phyloP scores from a whole-genome alignment of 768 basidiomycete species.

The Lanmaoa rubissima region DNA sequence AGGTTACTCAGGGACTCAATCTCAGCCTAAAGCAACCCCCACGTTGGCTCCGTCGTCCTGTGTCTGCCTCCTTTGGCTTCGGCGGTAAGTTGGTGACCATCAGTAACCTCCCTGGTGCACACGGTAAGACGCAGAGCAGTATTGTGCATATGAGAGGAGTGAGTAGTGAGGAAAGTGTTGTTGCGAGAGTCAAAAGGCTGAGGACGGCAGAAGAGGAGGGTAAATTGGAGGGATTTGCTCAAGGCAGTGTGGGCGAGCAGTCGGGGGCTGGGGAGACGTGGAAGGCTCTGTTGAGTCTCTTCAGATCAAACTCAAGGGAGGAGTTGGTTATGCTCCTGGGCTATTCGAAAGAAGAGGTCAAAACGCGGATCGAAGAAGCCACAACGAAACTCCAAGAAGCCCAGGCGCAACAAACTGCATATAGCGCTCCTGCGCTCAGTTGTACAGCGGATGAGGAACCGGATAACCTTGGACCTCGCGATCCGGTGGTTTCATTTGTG shows the following conservation, averaged over 20 bases:
- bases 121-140: constrained; percentile 80
- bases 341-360: constrained; percentile 87
- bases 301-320: constrained; percentile 84
- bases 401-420: constrained; percentile 20
- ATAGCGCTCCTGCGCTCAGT: constrained; percentile 31
- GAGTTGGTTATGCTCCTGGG: constrained; percentile 89
- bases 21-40: constrained; percentile 93
- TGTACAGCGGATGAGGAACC: constrained; percentile 41
- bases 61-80: constrained; percentile 83
- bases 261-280: constrained; percentile 56
- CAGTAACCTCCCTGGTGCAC: constrained; percentile 67
- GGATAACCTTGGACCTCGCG: constrained; percentile 49
- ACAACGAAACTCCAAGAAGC: constrained; percentile 67
- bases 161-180: constrained; percentile 70
- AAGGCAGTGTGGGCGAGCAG: constrained; percentile 41
- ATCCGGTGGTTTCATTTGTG: constrained; percentile 81
- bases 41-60: constrained; percentile 90
- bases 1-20: constrained; percentile 47
- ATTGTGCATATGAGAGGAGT: constrained; percentile 78
- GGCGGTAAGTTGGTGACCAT: constrained; percentile 84
- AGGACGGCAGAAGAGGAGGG: constrained; percentile 59
- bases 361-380: constrained; percentile 75
- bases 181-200: constrained; percentile 70
- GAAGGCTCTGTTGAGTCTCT: constrained; percentile 87
- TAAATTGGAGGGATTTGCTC: constrained; percentile 64